These are phyloP conservation scores for Scleroderma bovista DNA, from an alignment of 768 basidiomycete species.

Conservation along the genomic window DNA sequence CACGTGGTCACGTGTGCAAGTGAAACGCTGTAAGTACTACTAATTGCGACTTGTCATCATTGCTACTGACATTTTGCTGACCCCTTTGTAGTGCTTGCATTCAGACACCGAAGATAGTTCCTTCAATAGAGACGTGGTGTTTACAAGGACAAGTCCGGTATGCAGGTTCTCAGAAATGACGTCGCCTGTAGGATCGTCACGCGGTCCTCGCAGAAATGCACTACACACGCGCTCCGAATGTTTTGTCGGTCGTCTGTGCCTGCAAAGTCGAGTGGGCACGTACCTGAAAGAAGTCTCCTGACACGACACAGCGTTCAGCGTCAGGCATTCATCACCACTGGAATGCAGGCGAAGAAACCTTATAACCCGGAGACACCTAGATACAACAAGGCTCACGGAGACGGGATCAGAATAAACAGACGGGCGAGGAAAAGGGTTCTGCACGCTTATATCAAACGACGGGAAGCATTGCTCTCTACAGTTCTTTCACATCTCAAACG, in stretches of 20 bases:
- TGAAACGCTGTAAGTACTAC: too few relatives aligned
- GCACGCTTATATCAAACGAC: neutral
- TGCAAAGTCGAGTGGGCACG: neutral
- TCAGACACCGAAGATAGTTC: too few relatives aligned
- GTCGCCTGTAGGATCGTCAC: neutral
- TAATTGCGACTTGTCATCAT: too few relatives aligned
- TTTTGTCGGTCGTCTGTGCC: neutral
- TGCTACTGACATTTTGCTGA: too few relatives aligned
- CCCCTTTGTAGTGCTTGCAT: too few relatives aligned
- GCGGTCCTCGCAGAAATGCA: neutral
- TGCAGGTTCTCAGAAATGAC: neutral
- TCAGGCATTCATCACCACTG: neutral
- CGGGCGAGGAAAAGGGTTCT: neutral
- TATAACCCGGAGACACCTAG: neutral
- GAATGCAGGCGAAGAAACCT: neutral
- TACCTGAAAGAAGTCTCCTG: neutral
- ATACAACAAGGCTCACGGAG: neutral
- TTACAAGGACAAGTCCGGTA: neutral
- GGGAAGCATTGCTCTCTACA: neutral
- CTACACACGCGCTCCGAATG: neutral
- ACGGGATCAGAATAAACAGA: neutral
- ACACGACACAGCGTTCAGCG: neutral
- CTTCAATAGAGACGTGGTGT: too few relatives aligned
- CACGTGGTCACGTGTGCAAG: too few relatives aligned
- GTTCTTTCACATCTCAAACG: neutral